phyloP scores from a whole-genome alignment of 1,139 yeast species.

The Taphrina deformans region DNA sequence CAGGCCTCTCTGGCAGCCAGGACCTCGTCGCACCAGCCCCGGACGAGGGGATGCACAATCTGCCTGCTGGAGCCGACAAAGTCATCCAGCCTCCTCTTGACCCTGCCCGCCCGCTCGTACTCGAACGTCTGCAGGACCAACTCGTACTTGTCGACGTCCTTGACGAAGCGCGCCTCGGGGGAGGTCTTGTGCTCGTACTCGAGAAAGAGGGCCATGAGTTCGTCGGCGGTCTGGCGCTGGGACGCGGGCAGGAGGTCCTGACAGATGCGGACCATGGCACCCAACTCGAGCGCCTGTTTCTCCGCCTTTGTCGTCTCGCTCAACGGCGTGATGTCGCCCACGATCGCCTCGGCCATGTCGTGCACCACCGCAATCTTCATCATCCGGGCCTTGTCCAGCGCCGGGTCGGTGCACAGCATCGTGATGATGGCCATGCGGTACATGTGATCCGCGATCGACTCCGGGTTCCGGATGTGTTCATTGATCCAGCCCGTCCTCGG shows the following conservation, averaged over 20 bases:
- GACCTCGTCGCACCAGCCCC: slow-evolving; percentile 67
- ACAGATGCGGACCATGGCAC: slow-evolving; percentile 67
- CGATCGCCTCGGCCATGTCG: slow-evolving; percentile 83
- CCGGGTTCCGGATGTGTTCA: slow-evolving; percentile 58
- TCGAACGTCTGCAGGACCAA: slow-evolving; percentile 88
- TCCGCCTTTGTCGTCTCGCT: slow-evolving; percentile 45
- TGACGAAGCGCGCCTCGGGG: slow-evolving; percentile 82
- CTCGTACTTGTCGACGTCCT: slow-evolving; percentile 92
- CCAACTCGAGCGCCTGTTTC: slow-evolving; percentile 79
- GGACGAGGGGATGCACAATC: slow-evolving; percentile 72
- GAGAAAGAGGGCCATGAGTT: slow-evolving; percentile 73
- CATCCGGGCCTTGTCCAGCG: slow-evolving; percentile 62
- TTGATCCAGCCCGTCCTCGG: slow-evolving; percentile 95
- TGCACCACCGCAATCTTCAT: slow-evolving; percentile 85
- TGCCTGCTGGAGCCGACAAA: slow-evolving; percentile 64
- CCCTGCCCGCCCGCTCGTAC: slow-evolving; percentile 56
- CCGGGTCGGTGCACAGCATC: slow-evolving; percentile 52
- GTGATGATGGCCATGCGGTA: slow-evolving; percentile 88
- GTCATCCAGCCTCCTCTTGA: slow-evolving; percentile 42
- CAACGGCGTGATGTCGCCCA: slow-evolving; percentile 46
- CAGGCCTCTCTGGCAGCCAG: slow-evolving; percentile 57
- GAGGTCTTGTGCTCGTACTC: slow-evolving; percentile 86
- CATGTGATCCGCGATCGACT: slow-evolving; percentile 69
- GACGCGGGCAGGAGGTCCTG: slow-evolving; percentile 60
- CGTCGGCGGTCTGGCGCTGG: slow-evolving; percentile 62